Base-by-base conservation (phyloP, 164 flowering plant species). In the Aristolochia fimbriata region DNA sequence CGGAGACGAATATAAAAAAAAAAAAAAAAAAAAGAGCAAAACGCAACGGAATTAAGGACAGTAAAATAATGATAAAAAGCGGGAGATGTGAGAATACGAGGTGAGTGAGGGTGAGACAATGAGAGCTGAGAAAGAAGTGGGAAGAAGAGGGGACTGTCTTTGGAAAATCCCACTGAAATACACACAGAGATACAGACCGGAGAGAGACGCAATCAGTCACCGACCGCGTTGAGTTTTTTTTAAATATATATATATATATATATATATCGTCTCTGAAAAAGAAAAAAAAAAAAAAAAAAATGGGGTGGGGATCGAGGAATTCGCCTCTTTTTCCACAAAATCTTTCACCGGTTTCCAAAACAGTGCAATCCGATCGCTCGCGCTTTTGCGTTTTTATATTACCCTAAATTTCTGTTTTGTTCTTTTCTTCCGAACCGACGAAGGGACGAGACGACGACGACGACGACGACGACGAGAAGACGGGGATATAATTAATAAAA, bases 301-400 rank as follows among this genome's bases (percentile, higher is more conserved):
- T n/a, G n/a, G n/a, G n/a, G 43, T 10, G 43, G 43, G 43, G 8
- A 37, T 56, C 68, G 68, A 65, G 57, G 46, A 58, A 65, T 65
- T 65, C 62, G 56, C 25, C 59, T 58, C 51, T 58, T 24, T 52
- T 58, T 31, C 59, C 46, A 16, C 59, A n/a, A 24, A 14, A 16
- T 55, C 24, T 23, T 19, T 15, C 20, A 11, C 24, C 48, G 14
- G 15, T n/a, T 15, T 57, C 30, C 5, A 27, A 27, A 27, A 27
- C 30, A 27, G 30, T 27, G 30, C 30, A 27, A 27, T 27, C 30
- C 30, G 30, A 27, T 27, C 30, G 5, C 9, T 25, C 10, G 11
- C 14, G 6, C 1, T 55, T 31, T 12, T 12, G 30, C 15, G 4
- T 55, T 55, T 55, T 55, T 25, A 27, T 27, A 27, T 27, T 27